Evolutionary conservation across 1,284 basidiomycete species (phyloP), one percentile per base, ranked within the genome.

Genomic region (Ganoderma meredithae): DNA sequence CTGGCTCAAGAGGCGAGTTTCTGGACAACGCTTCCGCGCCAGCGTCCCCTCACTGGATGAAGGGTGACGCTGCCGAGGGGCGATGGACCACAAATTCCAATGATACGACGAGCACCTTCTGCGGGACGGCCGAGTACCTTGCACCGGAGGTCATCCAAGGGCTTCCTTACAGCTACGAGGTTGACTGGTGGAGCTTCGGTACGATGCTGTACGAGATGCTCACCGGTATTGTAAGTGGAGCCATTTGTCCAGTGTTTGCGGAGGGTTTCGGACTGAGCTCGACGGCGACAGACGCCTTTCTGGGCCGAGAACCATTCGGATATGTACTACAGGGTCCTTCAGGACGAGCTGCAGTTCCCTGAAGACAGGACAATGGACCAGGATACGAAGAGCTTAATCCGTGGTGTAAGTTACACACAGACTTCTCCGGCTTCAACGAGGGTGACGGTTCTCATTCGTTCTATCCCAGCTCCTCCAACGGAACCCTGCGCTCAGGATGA

Each of bases 161-260:
- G 4, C 81, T 94, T 72, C 88, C 94, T 22, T 98, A 99, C 80
- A 93, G 93, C 71, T 98, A 97, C 77, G 95, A 97, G 74, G 95
- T 97, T 25, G 97, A 99, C 79, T 97, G 96, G 95, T 99, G 97
- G 96, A 94, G 93, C 72, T 94, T 98, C 76, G 97, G 97, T 22
- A 98, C 96, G 69, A 98, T 99, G 92, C 83, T 98, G 67, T 96
- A 94, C 79, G 97, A 99, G 83, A 97, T 97, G 90, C 83, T 95
- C 79, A 94, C 92, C 52, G 95, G 95, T 43, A 94, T 95, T 72
- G 93, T 95, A 79, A 84, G 92, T 89, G 15, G 61, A 36, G 66
- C 47, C 41, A 66, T 61, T 62, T n/a, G 71, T 53, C 10, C 43
- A 44, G 49, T 36, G 22, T 56, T 65, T 64, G 25, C 47, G 40